Conservation (phyloP, 257 asterid genomes). For the Solanum bulbocastanum region DNA sequence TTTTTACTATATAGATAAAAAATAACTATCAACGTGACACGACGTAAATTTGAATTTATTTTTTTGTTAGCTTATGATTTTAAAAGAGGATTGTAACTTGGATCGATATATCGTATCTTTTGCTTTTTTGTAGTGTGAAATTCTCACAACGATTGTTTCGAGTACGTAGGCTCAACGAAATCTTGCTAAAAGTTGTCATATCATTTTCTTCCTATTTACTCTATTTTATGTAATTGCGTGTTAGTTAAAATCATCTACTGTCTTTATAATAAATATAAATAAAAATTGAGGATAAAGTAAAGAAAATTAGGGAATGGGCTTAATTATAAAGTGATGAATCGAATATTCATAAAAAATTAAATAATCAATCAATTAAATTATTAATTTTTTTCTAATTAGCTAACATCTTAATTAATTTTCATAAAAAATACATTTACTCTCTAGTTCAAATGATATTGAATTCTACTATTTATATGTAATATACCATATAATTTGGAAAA, state of each 20-base stretch:
- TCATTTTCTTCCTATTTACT: background rate
- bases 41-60: too few relatives aligned
- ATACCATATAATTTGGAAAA: too few relatives aligned
- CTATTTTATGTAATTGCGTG: background rate
- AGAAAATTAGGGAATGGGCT: background rate
- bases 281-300: background rate
- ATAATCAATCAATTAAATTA: too few relatives aligned
- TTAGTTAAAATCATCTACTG: background rate
- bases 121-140: background rate
- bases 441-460: too few relatives aligned
- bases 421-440: too few relatives aligned
- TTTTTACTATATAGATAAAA: too few relatives aligned
- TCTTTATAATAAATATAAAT: too few relatives aligned
- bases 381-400: too few relatives aligned
- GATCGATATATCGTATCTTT: background rate
- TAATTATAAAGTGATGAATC: background rate
- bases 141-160: background rate
- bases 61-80: background rate
- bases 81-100: background rate
- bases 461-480: too few relatives aligned
- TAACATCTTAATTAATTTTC: too few relatives aligned
- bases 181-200: background rate
- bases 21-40: too few relatives aligned
- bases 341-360: background rate
- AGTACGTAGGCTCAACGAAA: background rate